Evolutionary conservation across 192 early-diverging fungal species (phyloP).

Genomic region (Coemansia brasiliensis): DNA sequence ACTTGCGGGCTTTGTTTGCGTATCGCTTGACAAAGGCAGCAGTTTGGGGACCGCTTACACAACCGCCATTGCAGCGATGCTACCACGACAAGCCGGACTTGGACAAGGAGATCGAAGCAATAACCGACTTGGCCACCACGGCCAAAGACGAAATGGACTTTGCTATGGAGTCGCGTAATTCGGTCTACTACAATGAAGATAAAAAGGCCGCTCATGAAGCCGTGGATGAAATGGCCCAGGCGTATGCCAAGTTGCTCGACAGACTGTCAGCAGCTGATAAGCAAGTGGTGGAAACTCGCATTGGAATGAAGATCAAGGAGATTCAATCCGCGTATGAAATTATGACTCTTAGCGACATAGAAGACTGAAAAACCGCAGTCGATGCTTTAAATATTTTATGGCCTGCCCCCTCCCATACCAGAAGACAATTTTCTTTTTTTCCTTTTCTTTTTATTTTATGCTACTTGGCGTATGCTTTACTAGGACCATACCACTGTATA

Average conservation of each 20-base stretch:
- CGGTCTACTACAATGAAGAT: conserved; percentile 55
- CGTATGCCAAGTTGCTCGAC: conserved; percentile 29
- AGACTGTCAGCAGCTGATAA: conserved; percentile 28
- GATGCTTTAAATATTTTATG: too few relatives aligned
- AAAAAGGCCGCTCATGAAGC: conserved; percentile 47
- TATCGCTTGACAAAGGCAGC: background rate
- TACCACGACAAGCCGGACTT: conserved; percentile 11
- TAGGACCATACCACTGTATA: too few relatives aligned
- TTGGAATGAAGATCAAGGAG: conserved; percentile 54
- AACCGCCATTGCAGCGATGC: conserved; percentile 1
- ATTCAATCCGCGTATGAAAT: conserved; percentile 52
- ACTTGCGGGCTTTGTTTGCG: conserved; percentile 25
- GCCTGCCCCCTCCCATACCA: background rate
- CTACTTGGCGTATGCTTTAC: too few relatives aligned
- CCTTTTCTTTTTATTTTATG: conserved; percentile 5
- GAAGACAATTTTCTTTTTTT: conserved; percentile 1
- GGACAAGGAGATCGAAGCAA: conserved; percentile 48
- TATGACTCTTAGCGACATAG: conserved; percentile 47
- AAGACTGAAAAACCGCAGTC: conserved; percentile 18
- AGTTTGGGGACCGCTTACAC: background rate
- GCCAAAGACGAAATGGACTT: conserved; percentile 57
- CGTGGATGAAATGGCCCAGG: conserved; percentile 40
- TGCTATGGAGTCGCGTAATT: conserved; percentile 53
- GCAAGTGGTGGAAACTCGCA: conserved; percentile 24
- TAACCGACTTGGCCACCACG: conserved; percentile 46